Evolutionary conservation across 495 filamentous ascomycete genomes (phyloP).

Genomic region (Neurospora sp.): DNA sequence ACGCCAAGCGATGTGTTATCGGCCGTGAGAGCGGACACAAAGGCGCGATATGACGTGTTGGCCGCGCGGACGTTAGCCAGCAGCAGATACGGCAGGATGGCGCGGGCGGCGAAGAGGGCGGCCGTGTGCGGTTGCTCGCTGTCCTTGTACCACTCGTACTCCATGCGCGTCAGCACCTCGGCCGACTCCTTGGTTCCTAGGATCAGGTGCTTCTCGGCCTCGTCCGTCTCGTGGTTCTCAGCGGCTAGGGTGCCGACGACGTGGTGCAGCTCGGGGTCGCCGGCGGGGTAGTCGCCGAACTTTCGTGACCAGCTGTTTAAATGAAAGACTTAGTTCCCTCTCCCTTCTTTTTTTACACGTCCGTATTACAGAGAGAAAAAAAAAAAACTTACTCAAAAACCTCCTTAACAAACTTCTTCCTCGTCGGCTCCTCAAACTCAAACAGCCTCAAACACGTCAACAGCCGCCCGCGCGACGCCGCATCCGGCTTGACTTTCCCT

Average conservation of each 20-base stretch:
- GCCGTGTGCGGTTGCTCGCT: constrained; percentile 77
- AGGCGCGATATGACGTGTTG: constrained; percentile 67
- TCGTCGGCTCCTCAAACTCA: constrained; percentile 69
- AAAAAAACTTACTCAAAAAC: constrained; percentile 54
- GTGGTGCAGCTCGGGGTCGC: constrained; percentile 93
- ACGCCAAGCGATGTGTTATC: constrained; percentile 57
- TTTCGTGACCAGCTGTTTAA: constrained; percentile 65
- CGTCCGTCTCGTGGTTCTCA: constrained; percentile 82
- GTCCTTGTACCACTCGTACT: constrained; percentile 87
- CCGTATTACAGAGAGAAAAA: neutral
- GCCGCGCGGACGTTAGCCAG: constrained; percentile 84
- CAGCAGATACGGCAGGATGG: constrained; percentile 84
- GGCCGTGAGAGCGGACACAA: constrained; percentile 59
- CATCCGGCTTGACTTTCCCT: constrained; percentile 61
- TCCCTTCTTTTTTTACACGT: neutral
- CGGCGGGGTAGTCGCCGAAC: constrained; percentile 77
- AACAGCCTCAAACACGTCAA: constrained; percentile 65
- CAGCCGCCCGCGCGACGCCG: constrained; percentile 48
- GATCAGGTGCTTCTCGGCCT: constrained; percentile 81
- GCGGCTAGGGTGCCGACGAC: constrained; percentile 81
- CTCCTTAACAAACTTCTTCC: constrained; percentile 85
- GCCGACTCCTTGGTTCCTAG: constrained; percentile 86
- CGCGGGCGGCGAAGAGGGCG: constrained; percentile 78
- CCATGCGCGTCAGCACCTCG: constrained; percentile 64
- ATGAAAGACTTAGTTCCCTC: neutral